Evolutionary conservation across 1,284 basidiomycete species (phyloP), one percentile per base, ranked within the genome.

Genomic region (Rhodotorula sp.): DNA sequence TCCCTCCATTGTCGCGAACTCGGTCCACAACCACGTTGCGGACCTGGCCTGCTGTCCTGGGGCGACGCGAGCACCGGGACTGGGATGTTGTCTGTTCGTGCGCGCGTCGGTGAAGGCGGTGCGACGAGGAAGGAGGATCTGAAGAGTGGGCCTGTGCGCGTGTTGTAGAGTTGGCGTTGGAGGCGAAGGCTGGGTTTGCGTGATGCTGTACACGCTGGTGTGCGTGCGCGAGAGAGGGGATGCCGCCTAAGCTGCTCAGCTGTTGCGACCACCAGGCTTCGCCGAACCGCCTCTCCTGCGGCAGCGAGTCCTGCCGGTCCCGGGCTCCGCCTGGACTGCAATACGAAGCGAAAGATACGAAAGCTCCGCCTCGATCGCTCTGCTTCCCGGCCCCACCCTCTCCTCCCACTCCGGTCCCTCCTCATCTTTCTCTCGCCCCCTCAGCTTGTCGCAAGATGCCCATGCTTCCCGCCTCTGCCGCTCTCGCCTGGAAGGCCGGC

Each of bases 401-500:
- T 17, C 27, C 14, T 54, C 27, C 25, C 53, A 8, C 0, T 7
- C 53, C 25, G n/a, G 4, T 34, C 55, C 19, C 25, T 21, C 49
- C 10, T n/a, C 61, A 19, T 44, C 42, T 25, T 23, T n/a, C 61
- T 21, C 52, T 45, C 17, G 4, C 9, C 41, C 3, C 5, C 23
- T 25, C 41, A n/a, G n/a, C 17, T 21, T 42, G n/a, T 14, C 7
- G n/a, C 12, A 27, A 8, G 19, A 73, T 73, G 71, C 68, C 71
- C 14, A 52, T 71, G 59, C 27, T 72, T 41, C 70, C 57, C n/a
- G 70, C 70, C 4, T 72, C 70, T 5, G 61, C 72, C 16, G 60
- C 62, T 2, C 62, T 73, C 17, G 72, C 72, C 14, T 70, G 67
- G 68, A 73, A 73, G 60, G 68, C 68, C 21, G 72, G 72, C 19